phyloP scores from a whole-genome alignment of 164 flowering plant genomes.

The Cinnamomum micranthum region DNA sequence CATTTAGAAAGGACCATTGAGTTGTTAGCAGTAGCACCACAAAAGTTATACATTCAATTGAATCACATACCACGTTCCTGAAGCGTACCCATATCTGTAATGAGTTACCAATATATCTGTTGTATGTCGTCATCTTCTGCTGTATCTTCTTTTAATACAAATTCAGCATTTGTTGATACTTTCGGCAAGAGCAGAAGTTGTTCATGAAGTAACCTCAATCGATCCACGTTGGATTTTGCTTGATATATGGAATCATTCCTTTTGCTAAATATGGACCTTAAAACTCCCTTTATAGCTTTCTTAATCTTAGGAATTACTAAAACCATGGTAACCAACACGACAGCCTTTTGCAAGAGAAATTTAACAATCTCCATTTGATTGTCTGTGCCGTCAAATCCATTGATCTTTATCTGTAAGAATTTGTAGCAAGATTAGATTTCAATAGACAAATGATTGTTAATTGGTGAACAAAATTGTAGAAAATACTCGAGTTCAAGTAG shows the following conservation, averaged over 20 bases:
- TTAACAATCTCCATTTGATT: slow-evolving; percentile 7
- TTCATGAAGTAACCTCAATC: slow-evolving; percentile 1
- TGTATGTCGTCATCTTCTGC: neutral
- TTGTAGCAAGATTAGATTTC: too few species aligned
- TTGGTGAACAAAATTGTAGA: too few species aligned
- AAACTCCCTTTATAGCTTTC: neutral
- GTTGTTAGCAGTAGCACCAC: too few species aligned
- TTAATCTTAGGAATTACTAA: slow-evolving; percentile 11
- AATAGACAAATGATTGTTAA: too few species aligned
- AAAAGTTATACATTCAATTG: too few species aligned
- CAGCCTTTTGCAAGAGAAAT: slow-evolving; percentile 7
- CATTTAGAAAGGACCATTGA: too few species aligned
- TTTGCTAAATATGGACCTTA: too few species aligned
- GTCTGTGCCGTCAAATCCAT: slow-evolving; percentile 1
- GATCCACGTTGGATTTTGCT: neutral
- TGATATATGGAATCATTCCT: neutral
- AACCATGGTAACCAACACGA: slow-evolving; percentile 3
- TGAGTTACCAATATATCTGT: neutral
- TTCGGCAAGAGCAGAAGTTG: slow-evolving; percentile 5
- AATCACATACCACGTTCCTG: too few species aligned
- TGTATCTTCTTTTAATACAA: slow-evolving; percentile 1
- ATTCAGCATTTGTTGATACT: slow-evolving; percentile 8
- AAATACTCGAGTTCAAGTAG: too few species aligned
- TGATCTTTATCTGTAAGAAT: neutral
- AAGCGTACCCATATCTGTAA: too few species aligned